These are phyloP conservation scores for Parachaetomium inaequale DNA, from an alignment of 495 filamentous ascomycete genomes.

Conservation along the genomic window DNA sequence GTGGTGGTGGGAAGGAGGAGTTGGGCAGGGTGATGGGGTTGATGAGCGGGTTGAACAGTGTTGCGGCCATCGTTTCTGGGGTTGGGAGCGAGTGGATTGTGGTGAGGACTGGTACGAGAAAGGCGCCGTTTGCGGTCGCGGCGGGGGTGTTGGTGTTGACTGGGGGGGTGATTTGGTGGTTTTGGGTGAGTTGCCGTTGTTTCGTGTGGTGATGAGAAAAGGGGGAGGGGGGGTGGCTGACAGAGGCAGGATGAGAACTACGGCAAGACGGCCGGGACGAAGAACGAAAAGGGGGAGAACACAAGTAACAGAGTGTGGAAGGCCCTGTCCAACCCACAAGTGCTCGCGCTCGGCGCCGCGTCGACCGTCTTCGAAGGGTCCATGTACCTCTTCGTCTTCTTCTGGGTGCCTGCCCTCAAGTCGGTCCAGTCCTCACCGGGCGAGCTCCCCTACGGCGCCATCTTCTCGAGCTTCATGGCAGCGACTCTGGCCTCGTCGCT, in stretches of 20 bases:
- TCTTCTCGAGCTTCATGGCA: slow-evolving; percentile 57
- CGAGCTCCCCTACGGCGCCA: slow-evolving; percentile 52
- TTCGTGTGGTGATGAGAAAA: background rate
- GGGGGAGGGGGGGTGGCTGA: slow-evolving; percentile 8
- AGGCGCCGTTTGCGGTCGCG: slow-evolving; percentile 47
- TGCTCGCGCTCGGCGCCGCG: background rate
- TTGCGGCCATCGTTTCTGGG: slow-evolving; percentile 50
- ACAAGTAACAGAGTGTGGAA: slow-evolving; percentile 15
- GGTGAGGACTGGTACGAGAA: slow-evolving; percentile 44
- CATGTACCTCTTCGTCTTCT: slow-evolving; percentile 60
- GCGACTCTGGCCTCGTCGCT: slow-evolving; percentile 50
- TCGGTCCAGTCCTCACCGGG: slow-evolving; percentile 32
- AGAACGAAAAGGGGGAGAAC: background rate
- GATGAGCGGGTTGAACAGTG: slow-evolving; percentile 50
- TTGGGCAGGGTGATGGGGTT: slow-evolving; percentile 47
- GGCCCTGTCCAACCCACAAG: slow-evolving; percentile 4
- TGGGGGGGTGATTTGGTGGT: slow-evolving; percentile 38
- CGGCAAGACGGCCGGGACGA: slow-evolving; percentile 29
- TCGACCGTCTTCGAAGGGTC: slow-evolving; percentile 53
- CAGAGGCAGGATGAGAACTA: slow-evolving; percentile 44
- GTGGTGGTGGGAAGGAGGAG: slow-evolving; percentile 31
- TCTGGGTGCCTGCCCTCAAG: slow-evolving; percentile 51
- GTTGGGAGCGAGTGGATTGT: slow-evolving; percentile 52
- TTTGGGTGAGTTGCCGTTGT: slow-evolving; percentile 44
- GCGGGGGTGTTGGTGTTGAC: slow-evolving; percentile 39